Base-by-base conservation (phyloP, 2,329 filamentous ascomycete genomes). In the Aureobasidium sp. region DNA sequence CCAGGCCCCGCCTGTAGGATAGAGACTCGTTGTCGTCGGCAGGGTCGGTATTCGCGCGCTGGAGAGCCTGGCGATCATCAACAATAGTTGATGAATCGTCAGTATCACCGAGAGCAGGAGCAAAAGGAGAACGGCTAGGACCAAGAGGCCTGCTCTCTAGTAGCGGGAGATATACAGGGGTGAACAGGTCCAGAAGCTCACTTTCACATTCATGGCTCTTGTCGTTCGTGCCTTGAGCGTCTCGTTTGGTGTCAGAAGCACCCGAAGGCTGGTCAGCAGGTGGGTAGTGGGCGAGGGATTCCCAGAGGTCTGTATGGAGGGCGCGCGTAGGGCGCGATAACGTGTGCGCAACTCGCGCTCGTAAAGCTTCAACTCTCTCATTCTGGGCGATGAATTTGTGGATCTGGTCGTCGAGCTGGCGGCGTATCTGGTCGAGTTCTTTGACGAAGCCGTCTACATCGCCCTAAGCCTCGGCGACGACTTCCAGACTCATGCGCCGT, bases 331-430 rank as follows among this genome's bases (percentile, higher is more conserved):
- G 3, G 39, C 27, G 24, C 56, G 39, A 48, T 59, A 55, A 42
- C 55, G 55, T 27, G 45, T 56, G 44, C 57, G 58, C 53, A 66
- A 37, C 25, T 69, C 66, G 56, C 62, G 65, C 57, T 68, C 66
- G 54, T 59, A 66, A 14, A 58, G 56, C 56, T 66, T 66, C 52
- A 65, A 68, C 41, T 69, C 66, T 55, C 53, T 69, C 67, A 56
- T 69, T 69, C 39, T 62, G 55, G 10, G 66, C 65, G 38, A 68
- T 66, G 57, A 67, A 69, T 37, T 65, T 66, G 58, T 68, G 66
- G 49, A 69, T 68, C 8, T 63, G 64, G 14, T 69, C 67, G 52
- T 69, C 67, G 38, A 68, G 58, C 57, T 65, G 63, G 45, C 60
- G 63, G 30, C 67, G 63, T 57, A 68, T 69, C 52, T 61, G 55